Conservation (phyloP, 2,329 filamentous ascomycete genomes). For the Geosmithia flava region DNA sequence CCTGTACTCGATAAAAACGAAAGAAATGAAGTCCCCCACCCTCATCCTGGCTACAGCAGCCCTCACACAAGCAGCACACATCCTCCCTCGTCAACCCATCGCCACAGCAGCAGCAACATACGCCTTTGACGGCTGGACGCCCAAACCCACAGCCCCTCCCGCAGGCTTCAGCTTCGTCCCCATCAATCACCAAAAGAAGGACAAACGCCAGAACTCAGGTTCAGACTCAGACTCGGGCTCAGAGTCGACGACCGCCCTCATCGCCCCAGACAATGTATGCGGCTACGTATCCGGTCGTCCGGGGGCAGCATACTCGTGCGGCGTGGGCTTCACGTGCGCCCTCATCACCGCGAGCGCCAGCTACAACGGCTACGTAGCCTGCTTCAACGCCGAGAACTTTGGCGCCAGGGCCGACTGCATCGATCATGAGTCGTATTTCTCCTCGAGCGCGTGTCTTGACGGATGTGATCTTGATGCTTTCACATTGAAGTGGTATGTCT, state of each 20-base stretch:
- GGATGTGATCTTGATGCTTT: slow-evolving; percentile 25
- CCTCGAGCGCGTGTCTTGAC: slow-evolving; percentile 23
- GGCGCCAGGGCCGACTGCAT: slow-evolving; percentile 22
- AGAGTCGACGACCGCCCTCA: slow-evolving; percentile 17
- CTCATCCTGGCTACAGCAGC: no score
- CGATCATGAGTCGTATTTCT: slow-evolving; percentile 20
- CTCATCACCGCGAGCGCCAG: slow-evolving; percentile 19
- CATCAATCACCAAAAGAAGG: no score
- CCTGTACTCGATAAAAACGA: no score
- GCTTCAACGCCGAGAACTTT: slow-evolving; percentile 23
- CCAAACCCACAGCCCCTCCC: slow-evolving; percentile 28
- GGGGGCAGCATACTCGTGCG: slow-evolving; percentile 27
- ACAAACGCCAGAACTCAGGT: neutral
- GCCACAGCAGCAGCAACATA: slow-evolving; percentile 20
- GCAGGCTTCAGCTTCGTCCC: slow-evolving; percentile 5
- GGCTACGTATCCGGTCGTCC: slow-evolving; percentile 30
- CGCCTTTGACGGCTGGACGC: slow-evolving; percentile 19
- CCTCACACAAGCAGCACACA: neutral
- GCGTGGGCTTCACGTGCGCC: slow-evolving; percentile 20
- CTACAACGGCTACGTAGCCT: slow-evolving; percentile 24
- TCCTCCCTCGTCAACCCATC: slow-evolving; percentile 11
- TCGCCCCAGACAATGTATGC: slow-evolving; percentile 37
- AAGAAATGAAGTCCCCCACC: no score
- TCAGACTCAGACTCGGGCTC: neutral
- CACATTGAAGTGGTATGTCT: slow-evolving; percentile 31